A percentile compares a stretch with the other conserved stretches of the same genome.
Conservation (phyloP, 306 rosid species). For the Corylus americana region DNA sequence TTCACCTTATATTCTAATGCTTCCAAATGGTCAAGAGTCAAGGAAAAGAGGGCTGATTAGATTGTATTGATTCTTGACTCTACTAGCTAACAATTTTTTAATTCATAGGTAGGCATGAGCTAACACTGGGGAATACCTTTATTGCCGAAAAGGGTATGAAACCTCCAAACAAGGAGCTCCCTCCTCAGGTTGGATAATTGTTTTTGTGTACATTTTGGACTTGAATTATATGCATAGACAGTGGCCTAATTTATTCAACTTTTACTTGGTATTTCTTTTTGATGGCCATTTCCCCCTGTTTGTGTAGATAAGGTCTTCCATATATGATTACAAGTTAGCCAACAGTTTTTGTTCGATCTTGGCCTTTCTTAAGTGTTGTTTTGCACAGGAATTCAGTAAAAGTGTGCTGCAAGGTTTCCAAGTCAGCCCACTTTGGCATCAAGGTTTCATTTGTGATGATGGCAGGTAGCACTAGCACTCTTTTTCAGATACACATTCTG, state of each 20-base stretch:
- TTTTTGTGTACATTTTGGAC: not conserved
- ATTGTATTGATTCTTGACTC: slow-evolving; percentile 2
- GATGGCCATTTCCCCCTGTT: not conserved
- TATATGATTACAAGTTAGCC: not conserved
- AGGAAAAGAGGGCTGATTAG: not conserved
- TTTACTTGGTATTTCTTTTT: not conserved
- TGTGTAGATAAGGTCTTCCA: not conserved
- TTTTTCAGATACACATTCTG: not conserved
- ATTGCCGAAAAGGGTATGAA: slow-evolving; percentile 40
- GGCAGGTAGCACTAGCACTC: slow-evolving; percentile 60
- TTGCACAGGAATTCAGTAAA: slow-evolving; percentile 67
- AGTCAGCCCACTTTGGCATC: slow-evolving; percentile 93
- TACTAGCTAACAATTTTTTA: slow-evolving; percentile 8
- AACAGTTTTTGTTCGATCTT: not conserved
- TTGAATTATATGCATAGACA: not conserved
- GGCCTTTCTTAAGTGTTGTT: slow-evolving; percentile 14
- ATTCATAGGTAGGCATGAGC: slow-evolving; percentile 76
- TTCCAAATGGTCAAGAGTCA: not conserved
- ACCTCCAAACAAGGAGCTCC: slow-evolving; percentile 82
- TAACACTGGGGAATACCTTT: slow-evolving; percentile 78
- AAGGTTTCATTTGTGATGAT: slow-evolving; percentile 86
- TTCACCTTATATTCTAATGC: not conserved
- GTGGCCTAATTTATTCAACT: not conserved
- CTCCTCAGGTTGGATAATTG: slow-evolving; percentile 57
- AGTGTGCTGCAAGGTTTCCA: slow-evolving; percentile 90